A percentile compares a stretch with the other conserved stretches of the same genome.
These are phyloP conservation scores for Papiliotrema terrestris DNA, from an alignment of 1,284 basidiomycete species.

Conservation along the genomic window DNA sequence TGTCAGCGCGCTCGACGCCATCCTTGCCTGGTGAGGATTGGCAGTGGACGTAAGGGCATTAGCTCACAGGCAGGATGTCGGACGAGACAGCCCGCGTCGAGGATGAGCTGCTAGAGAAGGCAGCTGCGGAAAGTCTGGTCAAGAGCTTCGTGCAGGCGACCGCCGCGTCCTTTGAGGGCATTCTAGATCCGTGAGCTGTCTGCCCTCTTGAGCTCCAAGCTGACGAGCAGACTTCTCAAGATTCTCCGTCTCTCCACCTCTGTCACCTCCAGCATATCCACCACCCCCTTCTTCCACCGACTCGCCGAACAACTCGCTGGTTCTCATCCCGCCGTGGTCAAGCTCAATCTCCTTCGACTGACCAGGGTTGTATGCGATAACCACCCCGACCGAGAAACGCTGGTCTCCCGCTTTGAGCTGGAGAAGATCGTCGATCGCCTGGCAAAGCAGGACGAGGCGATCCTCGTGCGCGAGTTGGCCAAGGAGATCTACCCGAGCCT, in stretches of 20 bases:
- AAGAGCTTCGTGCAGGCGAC: conserved; percentile 83
- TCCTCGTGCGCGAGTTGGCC: conserved; percentile 72
- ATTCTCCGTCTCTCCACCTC: conserved; percentile 75
- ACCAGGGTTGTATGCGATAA: conserved; percentile 81
- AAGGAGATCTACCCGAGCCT: conserved; percentile 37
- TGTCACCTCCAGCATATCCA: conserved; percentile 72
- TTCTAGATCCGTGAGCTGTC: conserved; percentile 67
- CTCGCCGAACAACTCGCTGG: conserved; percentile 77
- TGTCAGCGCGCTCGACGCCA: conserved; percentile 84
- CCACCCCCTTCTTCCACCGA: conserved; percentile 77
- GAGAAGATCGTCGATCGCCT: conserved; percentile 71
- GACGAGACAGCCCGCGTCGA: conserved; percentile 93
- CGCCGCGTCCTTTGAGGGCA: conserved; percentile 88
- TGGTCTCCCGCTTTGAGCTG: conserved; percentile 75
- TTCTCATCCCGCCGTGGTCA: conserved; percentile 73
- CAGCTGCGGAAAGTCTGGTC: conserved; percentile 68
- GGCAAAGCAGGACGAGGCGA: conserved; percentile 76
- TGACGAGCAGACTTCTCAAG: conserved; percentile 61
- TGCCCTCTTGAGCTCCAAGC: conserved; percentile 7
- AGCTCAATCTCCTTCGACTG: conserved; percentile 83
- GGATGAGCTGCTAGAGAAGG: conserved; percentile 70
- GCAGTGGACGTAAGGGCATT: background rate
- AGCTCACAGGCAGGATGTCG: conserved; percentile 63
- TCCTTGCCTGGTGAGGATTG: conserved; percentile 72
- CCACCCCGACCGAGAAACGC: conserved; percentile 74